Base-by-base conservation (phyloP, 805 yeast genomes). In the Saccharomycopsis javanensis region DNA sequence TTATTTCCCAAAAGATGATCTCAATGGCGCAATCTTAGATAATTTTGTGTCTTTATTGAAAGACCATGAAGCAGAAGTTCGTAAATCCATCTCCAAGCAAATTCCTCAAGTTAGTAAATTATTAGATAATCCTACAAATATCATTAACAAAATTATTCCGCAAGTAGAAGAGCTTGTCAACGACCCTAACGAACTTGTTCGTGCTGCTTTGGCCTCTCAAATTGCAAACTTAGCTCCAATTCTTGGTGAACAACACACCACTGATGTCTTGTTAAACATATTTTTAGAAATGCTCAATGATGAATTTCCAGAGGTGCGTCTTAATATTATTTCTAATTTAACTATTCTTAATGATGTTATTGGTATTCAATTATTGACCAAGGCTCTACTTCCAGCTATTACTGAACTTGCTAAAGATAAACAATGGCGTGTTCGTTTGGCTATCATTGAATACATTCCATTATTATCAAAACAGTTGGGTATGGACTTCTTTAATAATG, bases 361-460 rank as follows among this genome's bases (percentile, higher is more conserved):
- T 64, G 99, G 99, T 31, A 89, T 94, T 63, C 91, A 86, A 64
- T 74, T 87, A 60, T 77, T 94, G 62, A 85, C 96, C 27, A 91
- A 90, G 65, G 85, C 90, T 42, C 76, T 94, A 61, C 77, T 94
- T 63, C 99, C 99, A 2, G 98, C 99, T 2, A 92, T 94, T 63
- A 85, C 96, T 10, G 97, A 92, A 64, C 78, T 94, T 63, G 98
- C 99, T 10, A 91, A 90, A 68, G 99, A 94, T 72, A 86, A 86
- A 66, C 92, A 91, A 68, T 94, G 99, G 99, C 83, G 99, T 67
- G 97, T 94, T 30, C 83, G 98, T 68, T 78, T 94, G 68, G 98
- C 98, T 10, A 94, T 94, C 61, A 94, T 94, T 67, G 96, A 94
- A 69, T 94, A 94, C 72, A 89, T 91, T 63, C 99, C 99, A 31